Percentiles rank a stretch among this genome's conserved stretches.
Conservation (phyloP, 2,329 filamentous ascomycete genomes). For the Botrytis squamosa region DNA sequence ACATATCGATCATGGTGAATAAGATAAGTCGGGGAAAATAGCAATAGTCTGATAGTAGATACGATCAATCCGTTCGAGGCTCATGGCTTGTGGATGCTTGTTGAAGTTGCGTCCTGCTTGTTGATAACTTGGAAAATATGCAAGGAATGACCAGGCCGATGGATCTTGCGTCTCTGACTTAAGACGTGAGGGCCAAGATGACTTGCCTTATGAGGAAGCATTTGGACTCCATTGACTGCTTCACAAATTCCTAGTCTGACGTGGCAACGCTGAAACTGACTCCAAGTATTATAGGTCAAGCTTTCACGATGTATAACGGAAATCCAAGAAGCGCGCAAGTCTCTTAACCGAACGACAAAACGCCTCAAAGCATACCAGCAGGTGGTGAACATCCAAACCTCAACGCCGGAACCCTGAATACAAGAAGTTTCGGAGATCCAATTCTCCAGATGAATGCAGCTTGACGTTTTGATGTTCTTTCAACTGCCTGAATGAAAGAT, state of each 20-base stretch:
- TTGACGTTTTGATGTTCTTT: background rate
- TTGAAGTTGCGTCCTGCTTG: background rate
- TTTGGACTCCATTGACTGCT: background rate
- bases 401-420: background rate
- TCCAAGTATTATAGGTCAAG: background rate
- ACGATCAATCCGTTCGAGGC: background rate
- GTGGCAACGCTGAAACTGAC: background rate
- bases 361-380: background rate
- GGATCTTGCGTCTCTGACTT: background rate
- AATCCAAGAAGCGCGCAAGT: background rate
- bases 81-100: background rate
- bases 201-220: background rate
- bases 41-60: background rate
- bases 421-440: background rate
- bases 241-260: background rate
- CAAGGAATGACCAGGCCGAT: background rate
- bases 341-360: background rate
- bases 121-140: background rate
- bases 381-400: background rate
- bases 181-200: background rate
- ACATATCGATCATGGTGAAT: background rate
- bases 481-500: slow-evolving; percentile 67
- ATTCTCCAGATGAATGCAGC: background rate
- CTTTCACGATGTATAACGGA: background rate
- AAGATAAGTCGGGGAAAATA: background rate